Percentiles rank a stretch among this genome's conserved stretches.
Evolutionary conservation across 257 asterid genomes (phyloP).

Genomic region (Nicotiana paniculata): DNA sequence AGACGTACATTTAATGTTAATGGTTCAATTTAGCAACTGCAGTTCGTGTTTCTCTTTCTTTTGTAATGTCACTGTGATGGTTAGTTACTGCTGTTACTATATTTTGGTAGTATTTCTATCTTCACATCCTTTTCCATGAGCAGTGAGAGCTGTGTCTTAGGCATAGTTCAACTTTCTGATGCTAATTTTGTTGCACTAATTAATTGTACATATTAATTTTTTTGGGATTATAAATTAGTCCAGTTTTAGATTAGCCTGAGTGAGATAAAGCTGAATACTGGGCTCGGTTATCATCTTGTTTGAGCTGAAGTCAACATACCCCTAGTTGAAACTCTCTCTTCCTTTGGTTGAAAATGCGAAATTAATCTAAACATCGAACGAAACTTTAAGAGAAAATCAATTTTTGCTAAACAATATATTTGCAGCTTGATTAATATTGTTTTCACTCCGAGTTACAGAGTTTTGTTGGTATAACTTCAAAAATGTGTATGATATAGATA

Average conservation of each 20-base stretch:
- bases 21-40: not conserved
- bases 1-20: not conserved
- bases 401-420: not conserved
- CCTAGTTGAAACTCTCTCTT: not conserved
- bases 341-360: not conserved
- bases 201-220: not conserved
- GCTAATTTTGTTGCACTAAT: not conserved
- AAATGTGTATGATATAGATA: not conserved
- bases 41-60: not conserved
- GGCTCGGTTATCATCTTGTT: not conserved
- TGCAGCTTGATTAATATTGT: not conserved
- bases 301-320: not conserved
- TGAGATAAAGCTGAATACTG: not conserved
- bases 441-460: not conserved
- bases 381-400: not conserved
- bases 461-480: not conserved
- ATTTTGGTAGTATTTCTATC: not conserved
- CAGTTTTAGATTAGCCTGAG: not conserved
- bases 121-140: slow-evolving; percentile 3
- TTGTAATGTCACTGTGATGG: not conserved
- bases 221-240: not conserved
- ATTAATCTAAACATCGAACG: not conserved
- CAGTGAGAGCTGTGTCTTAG: not conserved
- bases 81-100: not conserved
- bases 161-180: not conserved